These are phyloP conservation scores for Apostasia shenzhenica DNA, from an alignment of 106 monocot genomes.

Conservation along the genomic window DNA sequence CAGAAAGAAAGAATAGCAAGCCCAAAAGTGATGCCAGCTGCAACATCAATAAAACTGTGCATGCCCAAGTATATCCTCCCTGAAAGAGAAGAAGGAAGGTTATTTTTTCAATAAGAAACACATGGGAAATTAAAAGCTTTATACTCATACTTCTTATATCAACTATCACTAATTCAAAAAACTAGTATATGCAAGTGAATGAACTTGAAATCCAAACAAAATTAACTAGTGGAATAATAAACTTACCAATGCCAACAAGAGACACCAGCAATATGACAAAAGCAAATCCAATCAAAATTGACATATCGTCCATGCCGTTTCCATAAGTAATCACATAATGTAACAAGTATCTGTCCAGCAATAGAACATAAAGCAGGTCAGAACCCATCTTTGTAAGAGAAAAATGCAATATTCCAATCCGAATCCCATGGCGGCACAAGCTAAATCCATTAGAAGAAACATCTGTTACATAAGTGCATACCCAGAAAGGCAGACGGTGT, in stretches of 20 bases:
- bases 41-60: constrained; percentile 91
- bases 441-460: background rate
- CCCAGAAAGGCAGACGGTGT: constrained; percentile 68
- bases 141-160: background rate
- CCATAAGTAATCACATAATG: constrained; percentile 46
- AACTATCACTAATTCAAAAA: background rate
- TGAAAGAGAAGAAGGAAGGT: constrained; percentile 13
- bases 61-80: constrained; percentile 93
- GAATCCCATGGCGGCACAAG: background rate
- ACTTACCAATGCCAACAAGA: constrained; percentile 57
- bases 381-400: background rate
- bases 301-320: constrained; percentile 20
- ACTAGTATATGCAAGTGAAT: too few relatives aligned
- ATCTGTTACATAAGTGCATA: background rate
- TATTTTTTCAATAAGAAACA: background rate
- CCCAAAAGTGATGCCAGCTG: constrained; percentile 65
- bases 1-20: constrained; percentile 63
- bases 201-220: background rate
- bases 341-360: constrained; percentile 52
- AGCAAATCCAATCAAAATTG: constrained; percentile 20
- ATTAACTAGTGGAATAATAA: background rate
- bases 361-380: background rate
- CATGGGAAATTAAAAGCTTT: background rate
- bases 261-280: constrained; percentile 40
- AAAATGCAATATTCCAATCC: too few relatives aligned